Base-by-base conservation (phyloP, 176 grass and related monocot genomes). In the Oryza glaberrima region DNA sequence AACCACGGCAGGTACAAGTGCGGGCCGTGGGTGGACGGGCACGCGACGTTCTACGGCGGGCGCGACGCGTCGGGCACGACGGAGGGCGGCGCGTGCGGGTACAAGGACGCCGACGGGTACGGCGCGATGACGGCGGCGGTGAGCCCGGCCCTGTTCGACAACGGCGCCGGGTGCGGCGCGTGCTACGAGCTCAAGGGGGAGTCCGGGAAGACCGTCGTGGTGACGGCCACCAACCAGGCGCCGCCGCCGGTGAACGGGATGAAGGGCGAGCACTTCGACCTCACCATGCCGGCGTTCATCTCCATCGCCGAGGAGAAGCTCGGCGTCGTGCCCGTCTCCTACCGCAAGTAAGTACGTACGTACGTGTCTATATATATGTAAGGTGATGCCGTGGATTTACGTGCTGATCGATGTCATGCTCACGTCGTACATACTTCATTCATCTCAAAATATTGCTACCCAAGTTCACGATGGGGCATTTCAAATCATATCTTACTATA, bases 31-130 rank as follows among this genome's bases (percentile, higher is more conserved):
- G 86, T 70, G 47, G 61, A 40, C 8, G 93, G 90, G 22, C 93
- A 95, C 54, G 93, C 90, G 5, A 92, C 90, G 16, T 95, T 95
- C 88, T 95, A 95, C 28, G 93, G 93, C 51, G 88, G 90, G 3
- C 64, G 77, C 4, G 90, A 95, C 66, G 90, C 90, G 28, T 95
- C 90, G 11, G 88, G 72, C 10, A 56, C 52, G 0, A 70, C 90
- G 10, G 82, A 75, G 72, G 88, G 78, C 9, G 94, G 94, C 15
- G 86, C 88, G 14, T 95, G 91, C 16, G 94, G 91, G 48, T 95
- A 95, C 73, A 85, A 88, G 79, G 94, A 91, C 82, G 82, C 79
- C 19, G 78, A 93, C 38, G 92, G 91, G 26, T 98, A 98, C 61
- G 92, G 95, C 38, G 36, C 91, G 75, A 69, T 90, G 88, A 98